Evolutionary conservation across 2,329 filamentous ascomycete species (phyloP).

Genomic region (Pseudogymnoascus sp.): DNA sequence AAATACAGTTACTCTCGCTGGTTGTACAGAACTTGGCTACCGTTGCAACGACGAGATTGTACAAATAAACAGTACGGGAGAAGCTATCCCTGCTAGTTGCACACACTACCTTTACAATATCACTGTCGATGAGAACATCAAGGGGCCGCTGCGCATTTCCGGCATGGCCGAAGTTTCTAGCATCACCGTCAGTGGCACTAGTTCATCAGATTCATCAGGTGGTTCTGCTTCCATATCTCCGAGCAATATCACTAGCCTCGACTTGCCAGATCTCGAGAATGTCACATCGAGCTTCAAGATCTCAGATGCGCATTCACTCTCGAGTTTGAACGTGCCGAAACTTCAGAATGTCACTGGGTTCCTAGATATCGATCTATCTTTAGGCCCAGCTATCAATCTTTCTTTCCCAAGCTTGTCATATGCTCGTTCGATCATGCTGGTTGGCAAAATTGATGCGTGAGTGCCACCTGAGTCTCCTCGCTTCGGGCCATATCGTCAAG

Average conservation of each 20-base stretch:
- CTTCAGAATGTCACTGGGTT: background rate
- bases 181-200: background rate
- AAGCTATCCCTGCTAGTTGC: background rate
- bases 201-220: background rate
- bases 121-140: background rate
- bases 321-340: background rate
- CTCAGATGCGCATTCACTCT: background rate
- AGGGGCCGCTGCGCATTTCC: background rate
- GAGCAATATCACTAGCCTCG: background rate
- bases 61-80: background rate
- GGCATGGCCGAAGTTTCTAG: background rate
- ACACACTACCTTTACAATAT: background rate
- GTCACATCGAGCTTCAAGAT: background rate
- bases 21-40: background rate
- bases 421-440: background rate
- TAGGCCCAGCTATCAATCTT: background rate
- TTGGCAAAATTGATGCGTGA: background rate
- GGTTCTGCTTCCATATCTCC: background rate
- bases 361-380: background rate
- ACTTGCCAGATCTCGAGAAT: background rate
- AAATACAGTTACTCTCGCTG: background rate
- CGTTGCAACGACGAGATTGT: background rate
- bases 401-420: background rate
- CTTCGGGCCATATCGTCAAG: background rate
- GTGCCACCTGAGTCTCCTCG: background rate